Conservation (phyloP, 306 rosid genomes). For the Luffa aegyptiaca region DNA sequence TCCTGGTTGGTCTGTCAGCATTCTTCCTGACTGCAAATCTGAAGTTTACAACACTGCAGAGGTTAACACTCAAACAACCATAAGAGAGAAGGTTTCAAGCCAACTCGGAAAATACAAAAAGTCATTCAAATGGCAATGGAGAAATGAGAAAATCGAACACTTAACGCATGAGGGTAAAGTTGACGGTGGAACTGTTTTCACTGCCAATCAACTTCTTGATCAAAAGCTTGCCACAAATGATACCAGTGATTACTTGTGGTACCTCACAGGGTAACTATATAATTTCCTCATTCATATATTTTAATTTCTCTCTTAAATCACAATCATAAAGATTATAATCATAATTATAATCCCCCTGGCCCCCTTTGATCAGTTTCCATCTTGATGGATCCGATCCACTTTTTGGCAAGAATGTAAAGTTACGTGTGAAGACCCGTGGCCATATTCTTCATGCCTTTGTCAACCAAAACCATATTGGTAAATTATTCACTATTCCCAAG, state of each 20-base stretch:
- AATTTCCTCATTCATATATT: not conserved
- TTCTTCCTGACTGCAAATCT: slow-evolving; percentile 39
- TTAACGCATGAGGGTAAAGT: slow-evolving; percentile 13
- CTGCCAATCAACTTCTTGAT: slow-evolving; percentile 25
- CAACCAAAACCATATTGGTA: slow-evolving; percentile 39
- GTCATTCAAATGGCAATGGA: slow-evolving; percentile 41
- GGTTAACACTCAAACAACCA: slow-evolving; percentile 45
- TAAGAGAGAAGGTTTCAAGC: slow-evolving; percentile 20
- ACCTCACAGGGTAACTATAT: slow-evolving; percentile 33
- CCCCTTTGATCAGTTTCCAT: slow-evolving; percentile 18
- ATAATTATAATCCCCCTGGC: no score
- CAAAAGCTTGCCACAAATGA: slow-evolving; percentile 32
- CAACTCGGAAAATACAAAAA: slow-evolving; percentile 17
- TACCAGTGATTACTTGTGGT: slow-evolving; percentile 46
- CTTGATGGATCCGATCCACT: slow-evolving; percentile 28
- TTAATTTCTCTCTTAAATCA: not conserved
- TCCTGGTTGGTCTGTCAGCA: slow-evolving; percentile 58
- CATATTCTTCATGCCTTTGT: slow-evolving; percentile 37
- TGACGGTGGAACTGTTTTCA: not conserved
- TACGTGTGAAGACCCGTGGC: slow-evolving; percentile 31
- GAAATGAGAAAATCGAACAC: slow-evolving; percentile 28
- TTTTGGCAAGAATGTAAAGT: slow-evolving; percentile 21
- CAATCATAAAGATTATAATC: not conserved
- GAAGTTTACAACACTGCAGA: slow-evolving; percentile 51
- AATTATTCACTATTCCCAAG: not conserved